Conservation (phyloP, 2,329 filamentous ascomycete species). For the Akanthomyces muscarius region DNA sequence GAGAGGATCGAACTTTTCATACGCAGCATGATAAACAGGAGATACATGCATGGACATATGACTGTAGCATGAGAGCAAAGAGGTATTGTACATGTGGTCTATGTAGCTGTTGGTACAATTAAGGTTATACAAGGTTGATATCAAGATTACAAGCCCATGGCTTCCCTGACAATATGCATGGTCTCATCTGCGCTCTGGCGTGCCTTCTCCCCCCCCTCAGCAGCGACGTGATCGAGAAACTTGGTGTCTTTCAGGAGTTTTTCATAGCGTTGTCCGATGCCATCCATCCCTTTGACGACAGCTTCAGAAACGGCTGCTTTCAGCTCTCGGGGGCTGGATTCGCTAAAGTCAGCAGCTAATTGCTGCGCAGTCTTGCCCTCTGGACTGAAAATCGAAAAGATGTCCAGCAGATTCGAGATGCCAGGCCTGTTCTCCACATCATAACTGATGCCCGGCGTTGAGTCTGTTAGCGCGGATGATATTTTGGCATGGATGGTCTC, state of each 20-base stretch:
- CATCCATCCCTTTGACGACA: constrained; percentile 49
- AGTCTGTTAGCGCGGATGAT: constrained; percentile 73
- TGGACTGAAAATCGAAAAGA: constrained; percentile 66
- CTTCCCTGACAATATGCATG: constrained; percentile 50
- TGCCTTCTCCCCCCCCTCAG: constrained; percentile 58
- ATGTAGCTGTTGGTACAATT: background rate
- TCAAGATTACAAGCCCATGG: constrained; percentile 43
- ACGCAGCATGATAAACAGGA: constrained; percentile 44
- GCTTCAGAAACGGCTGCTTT: constrained; percentile 55
- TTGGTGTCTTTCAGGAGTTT: constrained; percentile 46
- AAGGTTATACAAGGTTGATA: background rate
- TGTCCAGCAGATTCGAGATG: constrained; percentile 79
- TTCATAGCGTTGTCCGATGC: constrained; percentile 54
- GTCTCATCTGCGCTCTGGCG: constrained; percentile 54
- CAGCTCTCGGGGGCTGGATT: constrained; percentile 35
- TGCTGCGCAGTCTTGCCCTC: constrained; percentile 36
- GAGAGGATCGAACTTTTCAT: constrained; percentile 57
- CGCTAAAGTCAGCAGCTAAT: constrained; percentile 37
- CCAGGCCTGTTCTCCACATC: constrained; percentile 68
- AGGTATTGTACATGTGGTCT: background rate
- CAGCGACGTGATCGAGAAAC: constrained; percentile 55
- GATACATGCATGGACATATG: background rate
- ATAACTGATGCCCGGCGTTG: constrained; percentile 62
- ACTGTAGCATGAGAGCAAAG: background rate
- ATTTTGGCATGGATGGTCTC: constrained; percentile 66